These are phyloP conservation scores for Pistacia integerrima DNA, from an alignment of 345 rosid genomes.

Conservation along the genomic window DNA sequence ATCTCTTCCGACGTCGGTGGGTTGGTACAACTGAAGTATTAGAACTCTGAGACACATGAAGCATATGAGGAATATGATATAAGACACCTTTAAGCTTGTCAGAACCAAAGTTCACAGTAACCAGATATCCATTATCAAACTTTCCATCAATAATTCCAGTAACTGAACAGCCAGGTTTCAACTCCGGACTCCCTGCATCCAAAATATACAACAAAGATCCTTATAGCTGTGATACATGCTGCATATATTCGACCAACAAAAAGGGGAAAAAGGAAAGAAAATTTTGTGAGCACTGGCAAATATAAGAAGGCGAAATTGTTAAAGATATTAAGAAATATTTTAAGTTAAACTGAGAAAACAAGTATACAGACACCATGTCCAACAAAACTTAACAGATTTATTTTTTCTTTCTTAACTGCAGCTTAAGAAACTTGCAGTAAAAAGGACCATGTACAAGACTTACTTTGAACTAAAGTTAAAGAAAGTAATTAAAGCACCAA, in stretches of 20 bases:
- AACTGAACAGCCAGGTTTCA: slow-evolving; percentile 57
- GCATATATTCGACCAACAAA: not conserved
- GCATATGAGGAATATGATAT: slow-evolving; percentile 46
- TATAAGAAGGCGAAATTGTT: not conserved
- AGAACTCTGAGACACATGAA: slow-evolving; percentile 34
- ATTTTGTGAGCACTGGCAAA: not conserved
- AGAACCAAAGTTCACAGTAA: slow-evolving; percentile 57
- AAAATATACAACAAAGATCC: not conserved
- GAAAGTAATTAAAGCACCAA: not conserved
- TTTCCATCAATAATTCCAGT: slow-evolving; percentile 79
- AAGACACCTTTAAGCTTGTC: slow-evolving; percentile 65
- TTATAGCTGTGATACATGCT: not conserved
- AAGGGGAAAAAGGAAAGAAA: not conserved
- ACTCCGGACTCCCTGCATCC: slow-evolving; percentile 39
- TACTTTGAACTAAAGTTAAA: slow-evolving; percentile 1
- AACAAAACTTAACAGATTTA: not conserved
- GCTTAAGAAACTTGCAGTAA: not conserved
- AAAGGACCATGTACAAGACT: not conserved
- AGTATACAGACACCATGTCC: not conserved
- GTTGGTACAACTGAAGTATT: slow-evolving; percentile 34
- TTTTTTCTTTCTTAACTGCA: not conserved
- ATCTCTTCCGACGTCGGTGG: slow-evolving; percentile 52
- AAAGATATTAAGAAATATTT: not conserved
- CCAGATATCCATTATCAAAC: slow-evolving; percentile 73
- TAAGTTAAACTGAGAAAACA: not conserved